Evolutionary conservation across 805 yeast genomes (phyloP), one percentile per base, ranked within the genome.

Genomic region (Starmerella apis): DNA sequence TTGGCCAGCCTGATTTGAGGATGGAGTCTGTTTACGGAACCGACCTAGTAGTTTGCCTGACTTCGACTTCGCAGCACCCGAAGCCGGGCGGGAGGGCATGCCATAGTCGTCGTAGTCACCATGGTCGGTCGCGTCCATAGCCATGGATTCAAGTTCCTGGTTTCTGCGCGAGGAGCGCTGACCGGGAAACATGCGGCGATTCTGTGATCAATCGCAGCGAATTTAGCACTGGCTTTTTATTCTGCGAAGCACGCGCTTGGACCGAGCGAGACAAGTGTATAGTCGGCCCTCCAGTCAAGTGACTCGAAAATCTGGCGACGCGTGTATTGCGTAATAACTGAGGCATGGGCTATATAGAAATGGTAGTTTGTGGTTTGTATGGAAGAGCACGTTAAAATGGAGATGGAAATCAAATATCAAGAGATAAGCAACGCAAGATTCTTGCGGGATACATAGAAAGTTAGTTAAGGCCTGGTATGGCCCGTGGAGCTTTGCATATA

Each of bases 91-190:
- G 20, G 46, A 27, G 10, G 63, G 62, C 51, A 60, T 43, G 16
- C 63, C 63, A 42, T 45, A 59, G 28, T 52, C 60, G 54, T 60
- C 63, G 46, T 39, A 59, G 10, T 51, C 55, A 30, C 43, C 52
- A 6, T 20, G 54, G n/a, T n/a, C 51, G 16, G 10, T 36, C 11
- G 50, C 28, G 14, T 32, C 44, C 16, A 48, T 23, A 3, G 53
- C 51, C 31, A 23, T 14, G 41, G 38, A 3, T 38, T 56, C 55
- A 8, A 55, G 44, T 7, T 39, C 54, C 50, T 46, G 52, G 30
- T 19, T 47, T 3, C 50, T 24, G 4, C 51, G 46, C 39, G 55
- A 49, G 3, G 36, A 37, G 28, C 49, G 49, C 46, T 52, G 57
- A 4, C 54, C 58, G 19, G 48, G 49, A 19, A 42, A 44, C 58